Evolutionary conservation across 441 rosid genomes (phyloP).

Genomic region (Metrosideros polymorpha): DNA sequence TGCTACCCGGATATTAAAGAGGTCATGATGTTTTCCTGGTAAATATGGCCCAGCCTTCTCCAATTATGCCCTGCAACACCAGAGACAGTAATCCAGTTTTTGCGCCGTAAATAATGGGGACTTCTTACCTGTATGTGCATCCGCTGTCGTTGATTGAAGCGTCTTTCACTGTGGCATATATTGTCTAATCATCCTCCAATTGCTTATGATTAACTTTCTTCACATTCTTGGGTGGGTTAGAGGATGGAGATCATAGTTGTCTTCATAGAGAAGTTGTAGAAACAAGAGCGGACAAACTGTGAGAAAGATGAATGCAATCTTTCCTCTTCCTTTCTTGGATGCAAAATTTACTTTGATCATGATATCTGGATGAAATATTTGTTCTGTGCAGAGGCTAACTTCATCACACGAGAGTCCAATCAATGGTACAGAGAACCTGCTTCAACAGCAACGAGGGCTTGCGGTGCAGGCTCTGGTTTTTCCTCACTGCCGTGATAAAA

Average conservation of each 20-base stretch:
- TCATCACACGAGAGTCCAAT: conserved; percentile 60
- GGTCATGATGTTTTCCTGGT: background rate
- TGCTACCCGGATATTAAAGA: background rate
- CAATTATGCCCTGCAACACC: background rate
- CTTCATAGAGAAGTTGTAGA: background rate
- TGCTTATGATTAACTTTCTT: too few species aligned
- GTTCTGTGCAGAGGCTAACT: conserved; percentile 65
- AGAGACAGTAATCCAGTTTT: background rate
- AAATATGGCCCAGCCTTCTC: background rate
- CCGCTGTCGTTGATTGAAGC: background rate
- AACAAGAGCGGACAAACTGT: background rate
- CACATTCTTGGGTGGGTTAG: too few species aligned
- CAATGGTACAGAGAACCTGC: conserved; percentile 80
- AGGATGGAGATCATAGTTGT: too few species aligned
- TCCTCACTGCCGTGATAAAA: background rate
- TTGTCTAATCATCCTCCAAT: too few species aligned
- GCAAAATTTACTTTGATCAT: background rate
- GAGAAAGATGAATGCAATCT: background rate
- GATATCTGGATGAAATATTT: background rate
- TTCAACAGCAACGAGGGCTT: conserved; percentile 22
- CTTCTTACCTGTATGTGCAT: background rate
- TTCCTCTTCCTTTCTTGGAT: background rate
- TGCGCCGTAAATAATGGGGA: background rate
- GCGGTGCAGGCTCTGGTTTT: conserved; percentile 20
- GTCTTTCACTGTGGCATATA: background rate